phyloP scores from a whole-genome alignment of 2,329 filamentous ascomycete species.

The Ascochyta viciae-villosae region DNA sequence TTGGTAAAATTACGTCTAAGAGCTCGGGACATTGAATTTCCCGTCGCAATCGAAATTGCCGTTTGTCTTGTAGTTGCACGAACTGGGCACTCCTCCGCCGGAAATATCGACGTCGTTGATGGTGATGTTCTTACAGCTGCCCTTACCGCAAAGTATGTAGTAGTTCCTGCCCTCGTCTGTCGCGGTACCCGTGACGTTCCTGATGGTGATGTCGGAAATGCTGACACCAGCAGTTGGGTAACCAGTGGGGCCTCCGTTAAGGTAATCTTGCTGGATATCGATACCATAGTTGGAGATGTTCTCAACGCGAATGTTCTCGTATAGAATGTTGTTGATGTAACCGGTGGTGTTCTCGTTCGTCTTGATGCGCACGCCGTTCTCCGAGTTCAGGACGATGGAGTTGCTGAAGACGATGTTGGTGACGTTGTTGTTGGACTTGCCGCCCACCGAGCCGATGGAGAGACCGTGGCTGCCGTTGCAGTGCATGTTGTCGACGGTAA shows the following conservation, averaged over 20 bases:
- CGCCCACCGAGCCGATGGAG: constrained; percentile 65
- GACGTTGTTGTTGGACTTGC: constrained; percentile 62
- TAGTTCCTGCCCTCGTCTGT: constrained; percentile 48
- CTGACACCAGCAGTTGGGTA: constrained; percentile 56
- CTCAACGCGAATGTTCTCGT: constrained; percentile 55
- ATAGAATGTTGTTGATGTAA: constrained; percentile 56
- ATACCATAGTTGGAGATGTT: constrained; percentile 59
- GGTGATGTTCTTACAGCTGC: constrained; percentile 61
- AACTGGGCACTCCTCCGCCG: constrained; percentile 47
- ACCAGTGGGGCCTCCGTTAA: constrained; percentile 55
- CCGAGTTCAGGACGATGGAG: constrained; percentile 58
- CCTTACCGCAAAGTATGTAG: constrained; percentile 63
- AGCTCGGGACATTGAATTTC: constrained; percentile 15
- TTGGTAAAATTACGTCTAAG: background rate
- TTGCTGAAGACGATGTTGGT: constrained; percentile 59
- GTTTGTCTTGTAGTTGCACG: constrained; percentile 37
- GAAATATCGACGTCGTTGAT: constrained; percentile 56
- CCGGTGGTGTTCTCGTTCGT: constrained; percentile 61
- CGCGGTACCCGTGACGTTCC: constrained; percentile 53
- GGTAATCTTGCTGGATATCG: constrained; percentile 61
- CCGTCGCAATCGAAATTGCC: constrained; percentile 39
- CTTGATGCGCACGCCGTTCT: constrained; percentile 67
- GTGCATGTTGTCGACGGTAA: constrained; percentile 48
- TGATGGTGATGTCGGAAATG: constrained; percentile 54
- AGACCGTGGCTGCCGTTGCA: constrained; percentile 64